Conservation (phyloP, 495 filamentous ascomycete genomes). For the Amniculicola lignicola region DNA sequence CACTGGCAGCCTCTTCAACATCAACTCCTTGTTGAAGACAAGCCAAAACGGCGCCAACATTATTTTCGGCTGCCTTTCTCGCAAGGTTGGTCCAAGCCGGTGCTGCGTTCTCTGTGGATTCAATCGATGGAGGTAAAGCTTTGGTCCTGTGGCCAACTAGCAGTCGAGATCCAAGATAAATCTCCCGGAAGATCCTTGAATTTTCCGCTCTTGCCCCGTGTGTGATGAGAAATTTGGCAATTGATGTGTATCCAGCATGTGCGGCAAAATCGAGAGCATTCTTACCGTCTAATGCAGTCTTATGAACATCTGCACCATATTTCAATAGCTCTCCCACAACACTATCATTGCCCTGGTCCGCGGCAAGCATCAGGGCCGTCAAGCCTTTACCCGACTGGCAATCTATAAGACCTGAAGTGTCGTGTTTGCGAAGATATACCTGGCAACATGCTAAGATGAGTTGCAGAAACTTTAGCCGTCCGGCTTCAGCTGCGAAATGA, state of each 20-base stretch:
- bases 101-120: too few relatives aligned
- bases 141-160: too few relatives aligned
- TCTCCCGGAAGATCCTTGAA: not conserved
- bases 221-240: not conserved
- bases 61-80: not conserved
- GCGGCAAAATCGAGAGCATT: not conserved
- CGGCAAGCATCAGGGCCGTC: not conserved
- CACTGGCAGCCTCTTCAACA: conserved; percentile 3
- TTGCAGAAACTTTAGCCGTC: too few relatives aligned
- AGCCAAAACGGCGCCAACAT: not conserved
- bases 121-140: too few relatives aligned
- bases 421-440: too few relatives aligned
- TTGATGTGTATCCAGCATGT: not conserved
- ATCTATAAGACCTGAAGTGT: not conserved
- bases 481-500: not conserved
- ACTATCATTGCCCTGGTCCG: not conserved
- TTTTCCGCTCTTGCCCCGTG: not conserved
- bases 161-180: too few relatives aligned
- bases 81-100: not conserved
- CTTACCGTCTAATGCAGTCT: not conserved
- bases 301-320: not conserved
- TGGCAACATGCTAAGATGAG: too few relatives aligned
- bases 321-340: not conserved
- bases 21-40: not conserved
- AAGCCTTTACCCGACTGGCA: not conserved